Conservation (phyloP, 148 eudicot species). For the Nepenthes mirabilis region DNA sequence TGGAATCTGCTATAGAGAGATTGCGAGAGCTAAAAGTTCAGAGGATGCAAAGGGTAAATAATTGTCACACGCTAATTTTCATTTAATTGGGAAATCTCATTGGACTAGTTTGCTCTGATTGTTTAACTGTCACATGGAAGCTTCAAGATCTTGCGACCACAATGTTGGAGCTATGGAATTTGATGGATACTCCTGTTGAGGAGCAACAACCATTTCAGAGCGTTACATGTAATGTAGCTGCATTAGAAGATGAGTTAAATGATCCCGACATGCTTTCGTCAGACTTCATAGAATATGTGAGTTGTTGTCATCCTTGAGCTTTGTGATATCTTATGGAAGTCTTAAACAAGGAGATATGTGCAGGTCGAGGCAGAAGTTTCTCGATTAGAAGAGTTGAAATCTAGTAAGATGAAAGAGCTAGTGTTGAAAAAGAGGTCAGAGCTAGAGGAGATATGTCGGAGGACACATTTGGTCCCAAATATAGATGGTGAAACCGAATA, state of each 20-base stretch:
- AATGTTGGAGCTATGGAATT: constrained; percentile 64
- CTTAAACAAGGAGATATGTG: constrained; percentile 6
- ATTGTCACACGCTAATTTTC: neutral
- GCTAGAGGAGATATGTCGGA: constrained; percentile 72
- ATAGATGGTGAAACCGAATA: constrained; percentile 39
- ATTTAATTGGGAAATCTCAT: neutral
- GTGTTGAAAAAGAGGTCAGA: constrained; percentile 78
- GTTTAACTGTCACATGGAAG: constrained; percentile 9
- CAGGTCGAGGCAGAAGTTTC: constrained; percentile 85
- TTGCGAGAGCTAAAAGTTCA: constrained; percentile 46
- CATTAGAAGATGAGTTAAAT: constrained; percentile 65
- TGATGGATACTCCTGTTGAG: constrained; percentile 79
- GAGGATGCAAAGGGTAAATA: constrained; percentile 57
- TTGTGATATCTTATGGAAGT: neutral
- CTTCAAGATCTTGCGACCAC: constrained; percentile 71
- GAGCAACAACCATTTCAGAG: constrained; percentile 67
- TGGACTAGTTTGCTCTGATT: neutral
- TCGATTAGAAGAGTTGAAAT: constrained; percentile 74
- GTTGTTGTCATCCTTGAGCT: constrained; percentile 2
- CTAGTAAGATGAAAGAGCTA: constrained; percentile 90
- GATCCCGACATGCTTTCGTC: constrained; percentile 56
- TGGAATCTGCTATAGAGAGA: constrained; percentile 33
- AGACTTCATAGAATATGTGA: constrained; percentile 53
- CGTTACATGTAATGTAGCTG: constrained; percentile 67
- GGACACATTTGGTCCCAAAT: constrained; percentile 63